Percentiles rank a stretch among this genome's conserved stretches.
phyloP scores from a whole-genome alignment of 768 basidiomycete species.

The Pleurotus salmoneostramineus region DNA sequence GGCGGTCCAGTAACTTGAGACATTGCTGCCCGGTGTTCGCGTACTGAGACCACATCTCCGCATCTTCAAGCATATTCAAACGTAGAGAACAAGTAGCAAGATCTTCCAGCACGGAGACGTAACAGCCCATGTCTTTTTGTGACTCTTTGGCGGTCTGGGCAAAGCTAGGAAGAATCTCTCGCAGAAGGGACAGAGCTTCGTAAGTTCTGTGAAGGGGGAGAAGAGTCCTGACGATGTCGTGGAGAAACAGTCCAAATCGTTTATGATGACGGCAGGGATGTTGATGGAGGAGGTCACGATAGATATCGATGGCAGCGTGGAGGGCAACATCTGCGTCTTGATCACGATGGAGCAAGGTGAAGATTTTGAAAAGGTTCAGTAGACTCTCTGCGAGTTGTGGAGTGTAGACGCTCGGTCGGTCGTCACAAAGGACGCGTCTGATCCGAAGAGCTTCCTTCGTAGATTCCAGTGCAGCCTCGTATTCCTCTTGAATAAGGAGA shows the following conservation, averaged over 20 bases:
- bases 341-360: not conserved
- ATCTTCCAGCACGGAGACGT: not conserved
- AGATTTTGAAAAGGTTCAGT: not conserved
- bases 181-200: not conserved
- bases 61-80: not conserved
- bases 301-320: not conserved
- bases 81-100: not conserved
- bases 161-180: not conserved
- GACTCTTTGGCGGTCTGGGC: not conserved
- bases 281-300: not conserved
- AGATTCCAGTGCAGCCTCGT: not conserved
- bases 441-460: not conserved
- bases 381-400: not conserved
- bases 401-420: not conserved
- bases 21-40: not conserved
- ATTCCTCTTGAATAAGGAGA: not conserved
- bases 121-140: not conserved
- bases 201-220: not conserved
- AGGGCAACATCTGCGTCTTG: not conserved
- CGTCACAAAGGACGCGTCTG: not conserved
- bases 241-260: not conserved
- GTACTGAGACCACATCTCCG: not conserved
- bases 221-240: not conserved
- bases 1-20: not conserved
- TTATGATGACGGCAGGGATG: not conserved